phyloP scores from a whole-genome alignment of 495 filamentous ascomycete genomes.

The Hyaloscypha hepaticicola region DNA sequence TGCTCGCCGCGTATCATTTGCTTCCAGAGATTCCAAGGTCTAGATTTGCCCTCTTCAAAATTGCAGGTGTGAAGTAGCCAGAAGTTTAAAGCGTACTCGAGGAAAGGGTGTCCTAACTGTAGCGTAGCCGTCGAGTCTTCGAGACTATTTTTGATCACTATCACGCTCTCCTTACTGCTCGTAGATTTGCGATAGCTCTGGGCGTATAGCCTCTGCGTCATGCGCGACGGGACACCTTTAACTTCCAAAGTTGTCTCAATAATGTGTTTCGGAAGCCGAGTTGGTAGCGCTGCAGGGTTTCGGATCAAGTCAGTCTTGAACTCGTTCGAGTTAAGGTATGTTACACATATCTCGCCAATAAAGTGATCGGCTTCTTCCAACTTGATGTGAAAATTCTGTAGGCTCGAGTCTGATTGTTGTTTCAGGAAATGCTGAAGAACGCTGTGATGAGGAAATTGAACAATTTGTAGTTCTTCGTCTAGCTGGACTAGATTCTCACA shows the following conservation, averaged over 20 bases:
- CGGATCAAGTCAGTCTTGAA: slow-evolving; percentile 30
- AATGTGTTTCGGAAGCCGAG: slow-evolving; percentile 11
- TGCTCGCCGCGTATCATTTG: slow-evolving; percentile 12
- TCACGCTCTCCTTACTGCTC: slow-evolving; percentile 5
- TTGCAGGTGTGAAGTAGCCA: slow-evolving; percentile 15
- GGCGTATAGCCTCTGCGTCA: slow-evolving; percentile 7
- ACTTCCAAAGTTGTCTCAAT: slow-evolving; percentile 6
- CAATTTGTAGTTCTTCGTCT: slow-evolving; percentile 37
- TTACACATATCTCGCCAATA: slow-evolving; percentile 37
- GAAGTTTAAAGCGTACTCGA: slow-evolving; percentile 13
- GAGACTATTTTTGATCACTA: slow-evolving; percentile 11
- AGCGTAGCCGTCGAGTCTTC: slow-evolving; percentile 9
- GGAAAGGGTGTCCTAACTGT: slow-evolving; percentile 18
- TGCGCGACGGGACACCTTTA: slow-evolving; percentile 2
- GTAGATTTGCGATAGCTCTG: neutral
- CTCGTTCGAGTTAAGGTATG: slow-evolving; percentile 40
- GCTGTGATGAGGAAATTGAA: slow-evolving; percentile 38
- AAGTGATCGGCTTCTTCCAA: slow-evolving; percentile 17
- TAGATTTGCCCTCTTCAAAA: slow-evolving; percentile 19
- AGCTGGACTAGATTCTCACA: slow-evolving; percentile 36
- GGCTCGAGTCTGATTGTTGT: slow-evolving; percentile 6
- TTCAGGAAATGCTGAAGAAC: slow-evolving; percentile 31
- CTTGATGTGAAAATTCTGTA: slow-evolving; percentile 24
- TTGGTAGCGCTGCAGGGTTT: slow-evolving; percentile 9
- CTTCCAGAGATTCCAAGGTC: slow-evolving; percentile 17